Base-by-base conservation (phyloP, 1,284 basidiomycete genomes). In the Apiotrichum gamsii region DNA sequence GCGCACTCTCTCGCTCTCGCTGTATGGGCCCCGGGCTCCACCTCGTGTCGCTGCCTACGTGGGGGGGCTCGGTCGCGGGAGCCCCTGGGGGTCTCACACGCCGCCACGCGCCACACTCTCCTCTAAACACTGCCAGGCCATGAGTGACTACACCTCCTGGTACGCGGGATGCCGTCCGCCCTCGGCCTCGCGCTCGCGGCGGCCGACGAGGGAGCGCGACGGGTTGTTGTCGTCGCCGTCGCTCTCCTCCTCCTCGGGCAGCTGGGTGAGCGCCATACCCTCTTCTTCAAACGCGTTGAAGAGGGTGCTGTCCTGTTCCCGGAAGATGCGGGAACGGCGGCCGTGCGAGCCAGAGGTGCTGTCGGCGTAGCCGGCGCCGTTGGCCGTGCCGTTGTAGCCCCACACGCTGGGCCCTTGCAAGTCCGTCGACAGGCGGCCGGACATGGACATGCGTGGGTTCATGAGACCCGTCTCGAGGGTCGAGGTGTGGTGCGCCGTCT, bases 401-500 rank as follows among this genome's bases (percentile, higher is more conserved):
- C 67, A 67, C 20, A 59, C 43, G 14, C 57, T 52, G 18, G 56
- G 50, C 19, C 61, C 75, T 41, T 66, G 62, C 8, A 61, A 64
- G 39, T 74, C 72, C 37, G 59, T 52, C 1, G 67, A 70, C 36
- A 68, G 54, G 29, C 72, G 60, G 13, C 72, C 72, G 2, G 68
- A 70, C 66, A 74, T 73, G 45, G 65, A 68, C 66, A 73, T 72
- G 24, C 72, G 65, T 5, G 72, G 72, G 58, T 73, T 83, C 79
- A 87, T 82, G 13, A 90, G 67, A 2, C 86, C 87, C n/a, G 78
- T 58, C 64, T 88, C 84, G 34, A 88, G 76, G 3, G 80, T 59
- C 38, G 34, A 75, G 21, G 29, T 5, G 75, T 59, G 77, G 70
- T 50, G 75, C 8, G 76, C 74, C 28, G 72, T 69, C 35, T 84